Conservation (phyloP, 179 eudicot genomes). For the Sideroxylon spinosum region DNA sequence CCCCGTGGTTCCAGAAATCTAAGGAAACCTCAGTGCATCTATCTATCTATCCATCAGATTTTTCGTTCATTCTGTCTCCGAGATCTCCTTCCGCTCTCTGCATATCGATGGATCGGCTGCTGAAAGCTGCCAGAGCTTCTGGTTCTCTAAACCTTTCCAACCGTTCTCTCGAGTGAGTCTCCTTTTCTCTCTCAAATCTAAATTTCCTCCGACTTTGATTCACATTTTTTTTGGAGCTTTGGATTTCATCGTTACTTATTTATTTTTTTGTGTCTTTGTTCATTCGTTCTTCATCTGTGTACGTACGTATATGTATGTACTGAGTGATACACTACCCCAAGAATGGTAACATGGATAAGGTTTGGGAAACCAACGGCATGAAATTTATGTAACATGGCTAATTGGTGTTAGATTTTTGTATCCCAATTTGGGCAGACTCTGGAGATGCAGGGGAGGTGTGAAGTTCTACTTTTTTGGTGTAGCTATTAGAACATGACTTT, state of each 20-base stretch:
- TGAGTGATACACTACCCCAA: too few relatives aligned
- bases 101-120: constrained; percentile 61
- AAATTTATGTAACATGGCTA: not conserved
- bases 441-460: not conserved
- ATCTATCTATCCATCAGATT: too few relatives aligned
- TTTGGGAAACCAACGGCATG: not conserved
- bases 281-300: too few relatives aligned
- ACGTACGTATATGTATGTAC: too few relatives aligned
- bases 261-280: not conserved
- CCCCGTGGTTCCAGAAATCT: too few relatives aligned
- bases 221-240: not conserved
- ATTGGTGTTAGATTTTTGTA: not conserved
- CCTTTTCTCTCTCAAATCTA: not conserved
- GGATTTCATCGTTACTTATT: not conserved
- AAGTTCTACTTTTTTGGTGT: not conserved
- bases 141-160: constrained; percentile 93
- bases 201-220: not conserved
- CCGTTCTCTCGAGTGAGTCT: constrained; percentile 66
- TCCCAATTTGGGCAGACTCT: not conserved
- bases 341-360: not conserved
- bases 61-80: not conserved
- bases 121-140: constrained; percentile 77
- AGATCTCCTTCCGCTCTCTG: not conserved
- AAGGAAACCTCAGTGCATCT: too few relatives aligned
- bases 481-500: not conserved